Percentiles rank a stretch among this genome's conserved stretches.
phyloP scores from a whole-genome alignment of 441 rosid genomes.

The Theobroma grandiflorum region DNA sequence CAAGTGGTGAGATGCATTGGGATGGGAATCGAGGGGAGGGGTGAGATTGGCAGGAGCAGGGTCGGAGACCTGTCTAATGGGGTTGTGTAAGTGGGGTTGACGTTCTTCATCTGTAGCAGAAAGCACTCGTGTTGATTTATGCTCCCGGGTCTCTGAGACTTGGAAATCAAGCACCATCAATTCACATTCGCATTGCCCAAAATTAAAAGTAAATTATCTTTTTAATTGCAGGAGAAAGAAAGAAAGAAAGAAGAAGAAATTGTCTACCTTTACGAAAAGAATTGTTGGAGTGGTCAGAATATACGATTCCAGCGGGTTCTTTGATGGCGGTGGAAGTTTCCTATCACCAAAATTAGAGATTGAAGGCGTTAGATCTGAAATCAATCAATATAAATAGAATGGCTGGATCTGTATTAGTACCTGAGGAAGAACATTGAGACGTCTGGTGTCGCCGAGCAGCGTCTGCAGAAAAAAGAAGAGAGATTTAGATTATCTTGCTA shows the following conservation, averaged over 20 bases:
- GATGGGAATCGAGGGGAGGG: constrained; percentile 3
- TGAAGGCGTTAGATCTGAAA: constrained; percentile 13
- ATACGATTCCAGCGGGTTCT: constrained; percentile 61
- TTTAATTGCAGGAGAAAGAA: background rate
- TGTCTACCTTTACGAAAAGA: constrained; percentile 15
- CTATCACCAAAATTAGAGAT: constrained; percentile 30
- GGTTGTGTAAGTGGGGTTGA: constrained; percentile 38
- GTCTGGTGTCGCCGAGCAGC: constrained; percentile 48
- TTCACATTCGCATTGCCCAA: background rate
- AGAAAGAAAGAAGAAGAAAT: background rate
- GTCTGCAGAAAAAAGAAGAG: constrained; percentile 42
- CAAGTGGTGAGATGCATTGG: constrained; percentile 3
- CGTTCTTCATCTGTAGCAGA: constrained; percentile 50
- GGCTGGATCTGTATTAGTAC: constrained; percentile 20
- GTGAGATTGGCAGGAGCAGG: constrained; percentile 15
- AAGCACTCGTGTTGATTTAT: constrained; percentile 62
- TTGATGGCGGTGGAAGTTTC: constrained; percentile 51
- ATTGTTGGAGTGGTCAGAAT: constrained; percentile 41
- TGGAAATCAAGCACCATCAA: constrained; percentile 33
- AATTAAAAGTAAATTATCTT: background rate
- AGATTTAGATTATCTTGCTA: background rate
- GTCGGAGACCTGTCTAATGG: constrained; percentile 54
- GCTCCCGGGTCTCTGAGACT: constrained; percentile 45
- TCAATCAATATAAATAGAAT: background rate
- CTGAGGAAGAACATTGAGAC: constrained; percentile 64